phyloP scores from a whole-genome alignment of 345 rosid species.

The Citrus mangshanensis region DNA sequence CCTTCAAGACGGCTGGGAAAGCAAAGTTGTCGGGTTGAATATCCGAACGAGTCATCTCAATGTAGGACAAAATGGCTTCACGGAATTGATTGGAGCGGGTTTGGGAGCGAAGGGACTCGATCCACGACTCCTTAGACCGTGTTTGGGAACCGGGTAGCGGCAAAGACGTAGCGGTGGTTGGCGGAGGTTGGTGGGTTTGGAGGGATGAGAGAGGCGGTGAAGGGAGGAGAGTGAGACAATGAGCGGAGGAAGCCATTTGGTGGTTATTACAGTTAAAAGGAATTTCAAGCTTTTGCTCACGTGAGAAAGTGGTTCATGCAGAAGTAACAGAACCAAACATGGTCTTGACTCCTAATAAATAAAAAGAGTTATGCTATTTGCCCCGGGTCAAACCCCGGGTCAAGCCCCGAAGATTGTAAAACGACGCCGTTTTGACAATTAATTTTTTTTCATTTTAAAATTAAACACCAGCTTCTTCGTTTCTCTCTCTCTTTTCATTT shows the following conservation, averaged over 20 bases:
- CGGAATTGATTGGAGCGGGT: conserved; percentile 54
- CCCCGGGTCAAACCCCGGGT: too few relatives aligned
- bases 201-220: conserved; percentile 17
- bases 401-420: too few relatives aligned
- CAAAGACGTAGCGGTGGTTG: conserved; percentile 14
- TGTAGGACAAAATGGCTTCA: conserved; percentile 63
- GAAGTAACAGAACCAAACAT: neutral
- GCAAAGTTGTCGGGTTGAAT: conserved; percentile 61
- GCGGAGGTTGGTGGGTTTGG: conserved; percentile 5
- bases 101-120: conserved; percentile 54
- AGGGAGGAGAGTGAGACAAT: conserved; percentile 10
- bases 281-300: neutral
- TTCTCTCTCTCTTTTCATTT: too few relatives aligned
- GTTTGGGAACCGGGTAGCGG: conserved; percentile 22
- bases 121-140: conserved; percentile 53
- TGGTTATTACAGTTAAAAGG: neutral
- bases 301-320: neutral
- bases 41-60: conserved; percentile 49
- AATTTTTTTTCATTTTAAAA: too few relatives aligned
- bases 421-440: too few relatives aligned
- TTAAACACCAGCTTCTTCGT: too few relatives aligned
- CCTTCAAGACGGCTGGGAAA: conserved; percentile 77
- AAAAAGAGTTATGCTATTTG: too few relatives aligned
- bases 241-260: neutral
- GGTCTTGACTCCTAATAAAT: neutral